Conservation (phyloP, 2,329 filamentous ascomycete species). For the Claviceps pusilla region DNA sequence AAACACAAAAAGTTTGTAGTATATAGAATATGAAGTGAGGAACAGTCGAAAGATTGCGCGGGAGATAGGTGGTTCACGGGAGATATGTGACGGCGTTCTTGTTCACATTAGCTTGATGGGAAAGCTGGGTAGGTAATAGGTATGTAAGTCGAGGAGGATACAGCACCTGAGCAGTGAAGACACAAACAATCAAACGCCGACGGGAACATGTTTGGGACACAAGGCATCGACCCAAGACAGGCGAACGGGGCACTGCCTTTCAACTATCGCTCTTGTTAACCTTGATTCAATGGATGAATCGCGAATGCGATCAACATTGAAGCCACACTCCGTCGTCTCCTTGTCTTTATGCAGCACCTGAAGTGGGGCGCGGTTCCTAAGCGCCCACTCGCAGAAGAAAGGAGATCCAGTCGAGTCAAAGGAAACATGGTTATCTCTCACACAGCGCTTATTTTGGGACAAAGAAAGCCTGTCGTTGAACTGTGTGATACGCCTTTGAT, state of each 20-base stretch:
- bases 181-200: not conserved
- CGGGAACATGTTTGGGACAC: not conserved
- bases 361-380: not conserved
- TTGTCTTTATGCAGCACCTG: not conserved
- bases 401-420: not conserved
- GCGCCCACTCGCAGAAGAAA: not conserved
- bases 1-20: too few relatives aligned
- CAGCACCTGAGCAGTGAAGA: not conserved
- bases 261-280: not conserved
- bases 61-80: too few relatives aligned
- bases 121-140: not conserved
- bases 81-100: not conserved
- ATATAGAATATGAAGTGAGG: not conserved
- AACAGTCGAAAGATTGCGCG: not conserved
- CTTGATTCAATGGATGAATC: constrained; percentile 1
- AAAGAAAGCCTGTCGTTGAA: not conserved
- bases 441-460: not conserved
- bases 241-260: not conserved
- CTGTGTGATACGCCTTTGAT: not conserved
- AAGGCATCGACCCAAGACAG: not conserved
- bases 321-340: not conserved
- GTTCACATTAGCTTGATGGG: not conserved
- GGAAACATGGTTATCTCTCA: not conserved
- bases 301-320: not conserved
- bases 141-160: not conserved